Evolutionary conservation across 768 basidiomycete species (phyloP).

Genomic region (Boletus fagicola): DNA sequence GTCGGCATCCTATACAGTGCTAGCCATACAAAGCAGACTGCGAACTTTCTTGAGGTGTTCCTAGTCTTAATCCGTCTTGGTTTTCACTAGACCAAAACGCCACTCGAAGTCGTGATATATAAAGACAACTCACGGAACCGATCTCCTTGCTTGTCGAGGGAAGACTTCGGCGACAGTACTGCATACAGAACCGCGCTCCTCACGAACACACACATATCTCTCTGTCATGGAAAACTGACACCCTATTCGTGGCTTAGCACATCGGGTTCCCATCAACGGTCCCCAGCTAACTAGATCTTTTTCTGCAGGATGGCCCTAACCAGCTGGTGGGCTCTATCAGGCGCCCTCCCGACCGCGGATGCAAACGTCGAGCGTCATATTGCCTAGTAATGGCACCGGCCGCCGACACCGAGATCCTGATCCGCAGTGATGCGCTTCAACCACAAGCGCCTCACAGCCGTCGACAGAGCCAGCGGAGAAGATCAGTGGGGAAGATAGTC

Average conservation of each 20-base stretch:
- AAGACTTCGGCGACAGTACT: background rate
- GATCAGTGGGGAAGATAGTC: background rate
- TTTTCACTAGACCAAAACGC: background rate
- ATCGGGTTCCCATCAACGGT: background rate
- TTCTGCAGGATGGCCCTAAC: background rate
- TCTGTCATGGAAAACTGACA: background rate
- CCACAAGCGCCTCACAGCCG: background rate
- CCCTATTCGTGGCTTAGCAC: background rate
- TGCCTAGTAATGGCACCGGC: background rate
- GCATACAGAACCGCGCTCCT: background rate
- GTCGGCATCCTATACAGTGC: background rate
- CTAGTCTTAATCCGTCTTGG: background rate
- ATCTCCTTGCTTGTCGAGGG: background rate
- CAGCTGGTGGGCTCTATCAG: background rate
- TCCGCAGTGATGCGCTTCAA: background rate
- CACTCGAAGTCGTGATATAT: background rate
- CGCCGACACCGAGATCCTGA: conserved; percentile 1
- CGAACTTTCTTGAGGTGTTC: background rate
- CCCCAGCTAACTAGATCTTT: background rate
- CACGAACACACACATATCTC: background rate
- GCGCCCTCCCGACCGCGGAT: background rate
- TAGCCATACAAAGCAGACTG: background rate
- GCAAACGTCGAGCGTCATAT: background rate
- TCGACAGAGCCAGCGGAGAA: background rate
- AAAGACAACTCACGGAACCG: background rate